Conservation (phyloP, 225 moss, liverwort and hornwort genomes). For the Polytrichum formosum region DNA sequence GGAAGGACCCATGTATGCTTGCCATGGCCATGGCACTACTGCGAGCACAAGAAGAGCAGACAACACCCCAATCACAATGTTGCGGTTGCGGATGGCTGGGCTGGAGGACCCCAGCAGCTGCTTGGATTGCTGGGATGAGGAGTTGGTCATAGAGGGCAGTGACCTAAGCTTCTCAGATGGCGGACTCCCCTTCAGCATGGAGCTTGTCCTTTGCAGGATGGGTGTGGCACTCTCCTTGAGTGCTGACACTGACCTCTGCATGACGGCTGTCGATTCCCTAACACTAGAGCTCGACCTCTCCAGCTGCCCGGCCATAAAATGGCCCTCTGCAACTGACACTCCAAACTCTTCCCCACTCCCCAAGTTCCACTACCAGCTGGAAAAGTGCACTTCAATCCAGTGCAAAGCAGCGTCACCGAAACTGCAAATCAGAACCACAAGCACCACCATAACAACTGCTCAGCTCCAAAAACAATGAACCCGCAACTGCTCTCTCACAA, state of each 20-base stretch:
- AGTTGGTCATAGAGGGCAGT: background rate
- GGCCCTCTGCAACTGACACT: no score
- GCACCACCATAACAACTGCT: no score
- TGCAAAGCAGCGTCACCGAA: no score
- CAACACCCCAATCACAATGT: slow-evolving; percentile 24
- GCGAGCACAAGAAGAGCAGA: slow-evolving; percentile 29
- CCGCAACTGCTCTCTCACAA: no score
- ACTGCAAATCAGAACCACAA: no score
- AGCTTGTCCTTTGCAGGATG: slow-evolving; percentile 4
- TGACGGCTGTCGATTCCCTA: slow-evolving; percentile 1
- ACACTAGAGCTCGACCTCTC: slow-evolving; percentile 4
- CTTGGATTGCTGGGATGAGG: background rate
- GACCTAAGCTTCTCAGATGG: slow-evolving; percentile 7
- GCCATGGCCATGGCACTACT: slow-evolving; percentile 31
- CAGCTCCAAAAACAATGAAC: no score
- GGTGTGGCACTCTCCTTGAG: slow-evolving; percentile 4
- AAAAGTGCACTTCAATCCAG: no score
- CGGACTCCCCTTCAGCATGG: slow-evolving; percentile 10
- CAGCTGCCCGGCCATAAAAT: slow-evolving; percentile 9
- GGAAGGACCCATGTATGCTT: background rate
- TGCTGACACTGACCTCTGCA: slow-evolving; percentile 4
- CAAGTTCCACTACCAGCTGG: no score
- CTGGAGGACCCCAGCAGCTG: background rate
- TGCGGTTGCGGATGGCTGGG: slow-evolving; percentile 6
- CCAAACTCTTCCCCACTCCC: no score